Percentiles rank a stretch among this genome's conserved stretches.
These are phyloP conservation scores for Verticillium zaregamsianum DNA, from an alignment of 2,329 filamentous ascomycete species.

Conservation along the genomic window DNA sequence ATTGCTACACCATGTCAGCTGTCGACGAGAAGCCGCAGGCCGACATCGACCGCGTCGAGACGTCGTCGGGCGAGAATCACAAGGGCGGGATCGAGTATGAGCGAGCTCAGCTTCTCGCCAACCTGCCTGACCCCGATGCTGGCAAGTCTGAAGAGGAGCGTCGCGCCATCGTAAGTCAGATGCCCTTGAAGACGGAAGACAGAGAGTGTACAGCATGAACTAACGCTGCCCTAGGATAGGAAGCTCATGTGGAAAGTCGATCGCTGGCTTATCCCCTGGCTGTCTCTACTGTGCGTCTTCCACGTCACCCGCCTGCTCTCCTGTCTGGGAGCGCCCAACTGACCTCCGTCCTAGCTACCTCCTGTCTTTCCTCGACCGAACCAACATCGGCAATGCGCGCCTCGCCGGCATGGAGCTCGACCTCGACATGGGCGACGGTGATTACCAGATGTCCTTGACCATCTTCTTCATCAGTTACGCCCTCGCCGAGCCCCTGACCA, in stretches of 20 bases:
- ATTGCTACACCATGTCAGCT: constrained; percentile 8
- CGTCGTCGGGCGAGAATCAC: constrained; percentile 9
- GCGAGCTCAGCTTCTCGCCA: constrained; percentile 21
- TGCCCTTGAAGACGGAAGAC: background rate
- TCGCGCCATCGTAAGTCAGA: constrained; percentile 51
- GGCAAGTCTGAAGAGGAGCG: constrained; percentile 60
- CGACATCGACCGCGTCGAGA: constrained; percentile 8
- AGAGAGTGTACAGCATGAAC: background rate
- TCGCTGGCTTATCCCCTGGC: constrained; percentile 56
- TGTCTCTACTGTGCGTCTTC: constrained; percentile 18
- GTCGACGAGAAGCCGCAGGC: constrained; percentile 8
- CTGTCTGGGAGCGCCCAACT: background rate
- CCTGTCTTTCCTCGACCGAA: constrained; percentile 22
- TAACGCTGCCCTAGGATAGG: constrained; percentile 43
- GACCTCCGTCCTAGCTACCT: constrained; percentile 13
- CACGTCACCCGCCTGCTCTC: no score
- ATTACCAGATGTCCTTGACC: constrained; percentile 57
- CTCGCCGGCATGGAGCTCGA: constrained; percentile 20
- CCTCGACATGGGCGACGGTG: constrained; percentile 25
- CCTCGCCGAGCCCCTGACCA: constrained; percentile 60
- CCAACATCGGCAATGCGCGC: constrained; percentile 21
- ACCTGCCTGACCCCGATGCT: constrained; percentile 46
- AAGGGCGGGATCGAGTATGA: constrained; percentile 18
- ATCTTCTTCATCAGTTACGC: constrained; percentile 71
- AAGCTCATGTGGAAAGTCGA: constrained; percentile 61